Evolutionary conservation across 352 stramenopile species (phyloP), one percentile per base, ranked within the genome.

Genomic region (Pythium sukuiense): DNA sequence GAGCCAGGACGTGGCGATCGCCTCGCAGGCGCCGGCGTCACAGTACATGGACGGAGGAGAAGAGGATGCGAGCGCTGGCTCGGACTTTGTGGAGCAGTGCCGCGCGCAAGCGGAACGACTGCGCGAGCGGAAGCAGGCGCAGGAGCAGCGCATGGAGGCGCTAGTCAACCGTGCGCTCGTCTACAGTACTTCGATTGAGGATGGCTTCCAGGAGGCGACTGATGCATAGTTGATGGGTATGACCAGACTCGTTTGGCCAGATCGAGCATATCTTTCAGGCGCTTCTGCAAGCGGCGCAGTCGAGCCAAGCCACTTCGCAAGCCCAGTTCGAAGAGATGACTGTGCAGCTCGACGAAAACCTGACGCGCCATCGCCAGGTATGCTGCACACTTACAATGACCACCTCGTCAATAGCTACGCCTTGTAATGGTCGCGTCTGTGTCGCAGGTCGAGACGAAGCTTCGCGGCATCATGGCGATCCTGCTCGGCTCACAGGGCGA

Each of bases 71-170:
- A 24, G 27, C 41, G 41, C 13, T 7, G 18, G n/a, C 53, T 27
- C n/a, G 16, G 53, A 58, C 3, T 72, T 67, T 30, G 74, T 89
- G 27, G 24, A 60, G 50, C 77, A 81, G 59, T 89, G 77, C 59
- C 73, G 77, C 39, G 58, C 54, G 6, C 70, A 79, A 30, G 39
- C 79, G 24, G 65, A 76, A 32, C 75, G 65, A 18, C 65, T 89
- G 41, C 65, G 74, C 39, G 81, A 85, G 46, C 78, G 80, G 30
- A 89, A 89, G 58, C 63, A 69, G 45, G 71, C 83, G 24, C 80
- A 89, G 57, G 76, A 89, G 46, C 70, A 85, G 63, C 76, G 75
- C 46, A 69, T 89, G 12, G 80, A 80, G 55, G 58, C 71, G 32
- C 74, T 89, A 1, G 67, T 89, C 20, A 67, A 89, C 76, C 66